Percentiles rank a stretch among this genome's conserved stretches.
phyloP scores from a whole-genome alignment of 2,329 filamentous ascomycete genomes.

The Cercospora sp. region DNA sequence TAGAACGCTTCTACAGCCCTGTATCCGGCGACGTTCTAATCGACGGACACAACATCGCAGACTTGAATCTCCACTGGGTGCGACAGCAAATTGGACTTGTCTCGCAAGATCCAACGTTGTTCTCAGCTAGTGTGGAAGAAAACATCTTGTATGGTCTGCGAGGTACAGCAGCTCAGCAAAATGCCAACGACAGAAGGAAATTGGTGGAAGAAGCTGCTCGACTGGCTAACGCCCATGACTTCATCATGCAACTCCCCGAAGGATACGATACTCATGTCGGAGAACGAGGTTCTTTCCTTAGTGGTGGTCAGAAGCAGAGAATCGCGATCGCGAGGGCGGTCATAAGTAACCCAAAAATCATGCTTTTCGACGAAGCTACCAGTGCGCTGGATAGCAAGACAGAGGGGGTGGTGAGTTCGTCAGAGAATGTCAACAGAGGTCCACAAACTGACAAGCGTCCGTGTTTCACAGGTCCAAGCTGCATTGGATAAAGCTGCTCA shows the following conservation, averaged over 20 bases:
- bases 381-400: conserved; percentile 63
- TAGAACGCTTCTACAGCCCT: conserved; percentile 52
- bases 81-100: conserved; percentile 48
- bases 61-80: conserved; percentile 42
- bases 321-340: conserved; percentile 57
- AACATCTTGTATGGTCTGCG: conserved; percentile 57
- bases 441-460: too few species aligned
- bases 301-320: conserved; percentile 58
- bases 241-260: conserved; percentile 54
- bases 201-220: conserved; percentile 47
- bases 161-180: conserved; percentile 47
- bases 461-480: conserved; percentile 10
- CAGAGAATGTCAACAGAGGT: neutral
- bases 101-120: conserved; percentile 50
- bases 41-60: conserved; percentile 60
- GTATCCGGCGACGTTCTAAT: conserved; percentile 42
- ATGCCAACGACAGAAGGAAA: conserved; percentile 38
- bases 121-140: conserved; percentile 46
- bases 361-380: conserved; percentile 62
- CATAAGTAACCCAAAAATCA: conserved; percentile 53
- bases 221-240: conserved; percentile 55
- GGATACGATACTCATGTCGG: conserved; percentile 53
- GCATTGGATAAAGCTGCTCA: conserved; percentile 27
- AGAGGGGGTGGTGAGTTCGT: conserved; percentile 57
- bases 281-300: conserved; percentile 51